Evolutionary conservation across 257 asterid species (phyloP).

Genomic region (Petunia secreta): DNA sequence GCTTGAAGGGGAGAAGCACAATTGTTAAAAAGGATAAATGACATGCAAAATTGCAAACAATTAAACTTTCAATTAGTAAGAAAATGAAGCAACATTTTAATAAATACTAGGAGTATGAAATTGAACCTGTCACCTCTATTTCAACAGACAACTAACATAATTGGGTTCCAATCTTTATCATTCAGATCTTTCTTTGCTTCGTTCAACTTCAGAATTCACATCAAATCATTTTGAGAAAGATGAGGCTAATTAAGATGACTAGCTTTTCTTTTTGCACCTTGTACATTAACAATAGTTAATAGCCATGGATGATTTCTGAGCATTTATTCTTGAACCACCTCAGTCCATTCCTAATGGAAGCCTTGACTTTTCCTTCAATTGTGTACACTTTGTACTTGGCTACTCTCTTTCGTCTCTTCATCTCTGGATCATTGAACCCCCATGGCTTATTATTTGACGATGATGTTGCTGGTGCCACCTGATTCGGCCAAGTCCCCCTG

Average conservation of each 20-base stretch:
- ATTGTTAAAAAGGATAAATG: background rate
- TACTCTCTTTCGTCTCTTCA: slow-evolving; percentile 74
- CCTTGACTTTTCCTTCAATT: slow-evolving; percentile 75
- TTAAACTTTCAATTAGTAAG: background rate
- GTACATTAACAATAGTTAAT: slow-evolving; percentile 27
- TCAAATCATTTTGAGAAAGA: background rate
- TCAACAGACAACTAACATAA: no score
- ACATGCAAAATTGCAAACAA: background rate
- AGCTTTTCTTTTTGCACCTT: no score
- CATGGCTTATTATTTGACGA: slow-evolving; percentile 54
- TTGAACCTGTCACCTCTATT: background rate
- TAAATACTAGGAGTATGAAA: background rate
- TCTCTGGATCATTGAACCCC: slow-evolving; percentile 68
- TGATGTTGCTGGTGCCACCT: slow-evolving; percentile 36
- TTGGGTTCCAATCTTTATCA: no score
- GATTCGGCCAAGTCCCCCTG: slow-evolving; percentile 24
- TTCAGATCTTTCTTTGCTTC: background rate
- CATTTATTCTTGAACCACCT: slow-evolving; percentile 81
- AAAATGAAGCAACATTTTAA: background rate
- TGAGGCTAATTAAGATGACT: background rate
- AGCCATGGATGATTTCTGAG: slow-evolving; percentile 75
- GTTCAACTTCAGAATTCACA: background rate
- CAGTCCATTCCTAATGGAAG: slow-evolving; percentile 65
- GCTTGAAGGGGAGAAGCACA: background rate
- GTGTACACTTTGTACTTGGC: slow-evolving; percentile 74